phyloP scores from a whole-genome alignment of 441 rosid species.

The Arabidopsis lyrata region DNA sequence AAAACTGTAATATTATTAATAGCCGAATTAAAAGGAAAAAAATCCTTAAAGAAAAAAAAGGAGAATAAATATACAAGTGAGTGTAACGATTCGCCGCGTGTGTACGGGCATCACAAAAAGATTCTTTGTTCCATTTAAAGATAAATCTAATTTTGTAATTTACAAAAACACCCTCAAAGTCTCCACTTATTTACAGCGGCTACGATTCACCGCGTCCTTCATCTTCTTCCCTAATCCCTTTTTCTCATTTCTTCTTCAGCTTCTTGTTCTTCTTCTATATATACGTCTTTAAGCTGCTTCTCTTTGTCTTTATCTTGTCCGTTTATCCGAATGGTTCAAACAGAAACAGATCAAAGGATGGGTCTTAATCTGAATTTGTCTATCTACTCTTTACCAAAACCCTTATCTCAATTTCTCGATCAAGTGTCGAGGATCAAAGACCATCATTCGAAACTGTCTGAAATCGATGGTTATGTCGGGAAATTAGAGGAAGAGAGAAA shows the following conservation, averaged over 20 bases:
- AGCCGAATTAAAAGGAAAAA: constrained; percentile 17
- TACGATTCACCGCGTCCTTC: constrained; percentile 56
- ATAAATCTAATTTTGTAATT: constrained; percentile 15
- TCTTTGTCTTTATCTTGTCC: constrained; percentile 42
- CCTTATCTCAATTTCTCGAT: constrained; percentile 48
- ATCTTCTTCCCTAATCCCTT: constrained; percentile 46
- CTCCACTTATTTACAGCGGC: constrained; percentile 44
- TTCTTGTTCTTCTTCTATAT: constrained; percentile 30
- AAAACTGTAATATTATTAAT: constrained; percentile 14
- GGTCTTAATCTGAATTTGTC: constrained; percentile 57
- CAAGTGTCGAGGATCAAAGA: constrained; percentile 49
- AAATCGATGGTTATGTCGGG: constrained; percentile 50
- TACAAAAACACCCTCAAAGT: constrained; percentile 43
- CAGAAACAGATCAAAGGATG: constrained; percentile 44
- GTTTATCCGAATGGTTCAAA: constrained; percentile 37
- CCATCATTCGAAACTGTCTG: constrained; percentile 43
- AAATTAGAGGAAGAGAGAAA: constrained; percentile 60
- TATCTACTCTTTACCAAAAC: constrained; percentile 47
- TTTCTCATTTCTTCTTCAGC: constrained; percentile 22
- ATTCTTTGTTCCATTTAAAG: constrained; percentile 52
- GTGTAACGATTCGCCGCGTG: constrained; percentile 63
- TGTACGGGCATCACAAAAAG: constrained; percentile 47
- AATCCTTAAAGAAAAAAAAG: constrained; percentile 28
- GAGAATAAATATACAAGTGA: constrained; percentile 23
- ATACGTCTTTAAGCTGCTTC: constrained; percentile 33